Base-by-base conservation (phyloP, 495 filamentous ascomycete species). In the Trichoderma asperelloides region DNA sequence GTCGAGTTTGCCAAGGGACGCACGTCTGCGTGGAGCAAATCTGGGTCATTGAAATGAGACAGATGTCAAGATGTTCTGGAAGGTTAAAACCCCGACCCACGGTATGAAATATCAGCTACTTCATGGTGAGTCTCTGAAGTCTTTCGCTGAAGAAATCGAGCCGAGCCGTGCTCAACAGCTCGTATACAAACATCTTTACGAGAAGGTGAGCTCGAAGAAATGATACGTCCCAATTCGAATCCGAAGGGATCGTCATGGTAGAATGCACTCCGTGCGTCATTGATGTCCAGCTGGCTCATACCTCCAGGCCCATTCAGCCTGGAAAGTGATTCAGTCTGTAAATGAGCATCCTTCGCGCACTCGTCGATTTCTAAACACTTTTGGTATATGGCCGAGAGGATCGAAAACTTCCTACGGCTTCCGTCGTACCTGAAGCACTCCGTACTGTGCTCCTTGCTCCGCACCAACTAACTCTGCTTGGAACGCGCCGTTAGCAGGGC, bases 41-140 rank as follows among this genome's bases (percentile, higher is more conserved):
- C n/a, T 60, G 25, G 25, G 55, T n/a, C 55, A 1, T 30, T 60
- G 55, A 60, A 60, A 60, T 60, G 25, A 60, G 25, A 37, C 9
- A 37, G 33, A 23, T 60, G 55, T 60, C 55, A 60, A 60, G 55
- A 60, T 60, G 55, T 60, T 60, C 55, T 60, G 27, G 55, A 60
- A 60, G 55, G 55, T 30, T 23, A n/a, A 23, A 8, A n/a, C 8
- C 47, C 47, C n/a, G 16, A 5, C 47, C 6, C 47, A n/a, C n/a
- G n/a, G n/a, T n/a, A n/a, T n/a, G n/a, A n/a, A n/a, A n/a, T n/a
- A n/a, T n/a, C n/a, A n/a, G n/a, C n/a, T n/a, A n/a, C n/a, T n/a
- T n/a, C n/a, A n/a, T n/a, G n/a, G n/a, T n/a, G n/a, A n/a, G n/a
- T n/a, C n/a, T n/a, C 9, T 37, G 33, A 37, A 37, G 33, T 8